Base-by-base conservation (phyloP, 306 rosid genomes). In the Astragalus glycyphyllos region DNA sequence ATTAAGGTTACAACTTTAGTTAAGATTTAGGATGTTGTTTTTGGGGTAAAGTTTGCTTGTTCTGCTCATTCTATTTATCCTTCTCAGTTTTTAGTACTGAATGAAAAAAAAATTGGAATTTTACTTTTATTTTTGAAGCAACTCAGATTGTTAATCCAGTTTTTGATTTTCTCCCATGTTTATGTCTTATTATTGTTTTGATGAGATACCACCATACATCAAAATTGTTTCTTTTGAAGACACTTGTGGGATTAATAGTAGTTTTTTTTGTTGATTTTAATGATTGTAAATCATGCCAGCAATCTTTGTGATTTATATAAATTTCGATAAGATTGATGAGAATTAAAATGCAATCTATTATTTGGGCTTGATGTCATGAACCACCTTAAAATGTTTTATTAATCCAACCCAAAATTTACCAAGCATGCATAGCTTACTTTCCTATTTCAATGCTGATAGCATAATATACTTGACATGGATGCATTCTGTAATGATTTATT, bases 11-110 rank as follows among this genome's bases (percentile, higher is more conserved):
- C 53, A 46, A 11, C 58, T 74, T 74, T 20, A 45, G 40, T 56
- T 57, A 38, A 73, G 63, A 81, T 50, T 75, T 74, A 46, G 38
- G 50, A 55, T 67, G 54, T 63, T 46, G 65, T 76, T 65, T 53
- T 12, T 5, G 15, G 56, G 75, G 72, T 68, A 37, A 56, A 71
- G 75, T 38, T 46, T 56, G 58, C 60, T 62, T 74, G 42, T 26
- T 53, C 59, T 53, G 64, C 58, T 71, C 60, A 17, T 78, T 76
- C 2, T 23, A n/a, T 23, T 1, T 2, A 23, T 1, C 29, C 2
- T 72, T 61, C 35, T 68, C 37, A 11, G 50, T 13, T 51, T 17
- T 34, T 34, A 34, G 4, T 5, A 6, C n/a, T n/a, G n/a, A n/a
- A n/a, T n/a, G n/a, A n/a, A n/a, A n/a, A n/a, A n/a, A n/a, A n/a